A percentile compares a stretch with the other conserved stretches of the same genome.
phyloP scores from a whole-genome alignment of 2,329 filamentous ascomycete genomes.

The Trichoderma atrobrunneum region DNA sequence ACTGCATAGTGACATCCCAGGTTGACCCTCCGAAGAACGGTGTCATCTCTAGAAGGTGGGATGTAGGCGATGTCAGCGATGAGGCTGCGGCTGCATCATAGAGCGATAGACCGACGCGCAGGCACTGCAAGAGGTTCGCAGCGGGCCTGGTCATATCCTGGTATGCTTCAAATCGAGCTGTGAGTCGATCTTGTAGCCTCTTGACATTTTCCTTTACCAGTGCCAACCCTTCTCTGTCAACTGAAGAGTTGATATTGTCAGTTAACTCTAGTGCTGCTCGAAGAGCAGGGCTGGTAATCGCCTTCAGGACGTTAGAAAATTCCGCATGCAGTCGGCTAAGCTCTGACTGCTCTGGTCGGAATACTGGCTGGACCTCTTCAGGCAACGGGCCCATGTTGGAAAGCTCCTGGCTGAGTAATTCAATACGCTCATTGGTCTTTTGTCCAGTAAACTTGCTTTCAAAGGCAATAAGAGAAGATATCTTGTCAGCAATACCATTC shows the following conservation, averaged over 20 bases:
- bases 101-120: conserved; percentile 72
- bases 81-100: conserved; percentile 45
- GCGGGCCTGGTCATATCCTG: conserved; percentile 80
- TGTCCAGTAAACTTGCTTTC: conserved; percentile 68
- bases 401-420: conserved; percentile 62
- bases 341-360: conserved; percentile 66
- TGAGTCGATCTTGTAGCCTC: conserved; percentile 68
- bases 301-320: conserved; percentile 71
- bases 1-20: conserved; percentile 27
- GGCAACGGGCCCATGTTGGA: conserved; percentile 64
- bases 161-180: conserved; percentile 70
- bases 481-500: conserved; percentile 51
- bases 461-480: conserved; percentile 62
- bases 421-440: conserved; percentile 62
- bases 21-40: conserved; percentile 56
- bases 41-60: conserved; percentile 43
- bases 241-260: background rate
- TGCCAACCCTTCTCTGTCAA: conserved; percentile 41
- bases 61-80: conserved; percentile 36
- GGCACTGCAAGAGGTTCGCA: conserved; percentile 73
- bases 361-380: conserved; percentile 62
- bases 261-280: conserved; percentile 32
- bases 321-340: conserved; percentile 75
- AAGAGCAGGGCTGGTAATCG: conserved; percentile 52
- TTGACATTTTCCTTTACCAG: conserved; percentile 57